Percentiles rank a stretch among this genome's conserved stretches.
phyloP scores from a whole-genome alignment of 371 early-diverging fungal genomes.

The Haplosporangium sp. region DNA sequence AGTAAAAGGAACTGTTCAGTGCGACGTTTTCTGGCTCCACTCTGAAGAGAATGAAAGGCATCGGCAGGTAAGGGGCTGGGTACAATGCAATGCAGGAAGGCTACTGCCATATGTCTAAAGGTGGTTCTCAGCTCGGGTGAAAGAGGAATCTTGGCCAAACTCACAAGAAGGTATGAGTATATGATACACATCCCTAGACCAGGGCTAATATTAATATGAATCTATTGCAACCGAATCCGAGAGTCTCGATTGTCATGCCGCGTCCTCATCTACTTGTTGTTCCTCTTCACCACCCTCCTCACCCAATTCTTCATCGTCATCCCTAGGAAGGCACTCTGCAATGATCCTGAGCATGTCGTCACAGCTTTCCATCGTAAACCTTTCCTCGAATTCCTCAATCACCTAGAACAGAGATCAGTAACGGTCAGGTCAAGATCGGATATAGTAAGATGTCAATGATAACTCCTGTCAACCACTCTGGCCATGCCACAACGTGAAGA shows the following conservation, averaged over 20 bases:
- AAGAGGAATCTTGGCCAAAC: no score
- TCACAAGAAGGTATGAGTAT: no score
- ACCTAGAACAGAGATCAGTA: slow-evolving; percentile 20
- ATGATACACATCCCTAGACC: no score
- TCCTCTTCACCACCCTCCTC: slow-evolving; percentile 14
- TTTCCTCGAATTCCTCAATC: slow-evolving; percentile 52
- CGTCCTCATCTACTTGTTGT: slow-evolving; percentile 10
- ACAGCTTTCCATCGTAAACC: slow-evolving; percentile 29
- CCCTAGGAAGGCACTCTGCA: slow-evolving; percentile 21
- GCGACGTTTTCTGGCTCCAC: no score
- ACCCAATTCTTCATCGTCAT: slow-evolving; percentile 28
- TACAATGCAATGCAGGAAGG: no score
- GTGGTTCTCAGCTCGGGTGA: no score
- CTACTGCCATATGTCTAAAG: no score
- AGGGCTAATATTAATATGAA: no score
- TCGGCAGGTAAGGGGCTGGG: no score
- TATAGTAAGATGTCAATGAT: neutral
- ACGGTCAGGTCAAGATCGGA: neutral
- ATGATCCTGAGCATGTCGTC: slow-evolving; percentile 30
- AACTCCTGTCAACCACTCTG: neutral
- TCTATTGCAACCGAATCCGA: no score
- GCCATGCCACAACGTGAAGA: neutral
- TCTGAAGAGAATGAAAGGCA: no score
- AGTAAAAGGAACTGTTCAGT: no score
- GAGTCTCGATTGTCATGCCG: neutral